These are phyloP conservation scores for Cadophora luteo-olivacea DNA, from an alignment of 2,329 filamentous ascomycete species.

Conservation along the genomic window DNA sequence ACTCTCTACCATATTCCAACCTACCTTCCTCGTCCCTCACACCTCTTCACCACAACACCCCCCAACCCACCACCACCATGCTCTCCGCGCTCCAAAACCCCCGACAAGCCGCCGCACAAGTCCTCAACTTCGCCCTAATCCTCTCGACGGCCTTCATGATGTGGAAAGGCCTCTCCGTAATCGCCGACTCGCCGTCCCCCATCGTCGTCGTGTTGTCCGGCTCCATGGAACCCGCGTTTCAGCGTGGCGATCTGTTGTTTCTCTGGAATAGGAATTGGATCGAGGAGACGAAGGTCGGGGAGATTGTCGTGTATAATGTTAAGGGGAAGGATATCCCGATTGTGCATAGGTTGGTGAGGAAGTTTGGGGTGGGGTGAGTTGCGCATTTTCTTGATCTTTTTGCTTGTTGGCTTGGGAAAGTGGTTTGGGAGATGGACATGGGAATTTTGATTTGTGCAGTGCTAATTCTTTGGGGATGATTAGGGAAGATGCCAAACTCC, in stretches of 20 bases:
- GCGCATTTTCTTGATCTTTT: slow-evolving; percentile 5
- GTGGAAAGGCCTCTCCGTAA: slow-evolving; percentile 73
- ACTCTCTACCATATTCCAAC: neutral
- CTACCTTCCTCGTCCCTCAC: neutral
- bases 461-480: slow-evolving; percentile 20
- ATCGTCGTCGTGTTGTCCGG: slow-evolving; percentile 68
- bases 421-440: too few relatives aligned
- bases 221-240: slow-evolving; percentile 67
- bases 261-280: slow-evolving; percentile 62
- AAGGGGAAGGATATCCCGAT: slow-evolving; percentile 94
- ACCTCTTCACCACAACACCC: neutral
- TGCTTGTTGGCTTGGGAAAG: neutral
- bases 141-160: slow-evolving; percentile 78
- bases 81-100: slow-evolving; percentile 64
- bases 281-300: slow-evolving; percentile 69
- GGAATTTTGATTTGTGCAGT: too few relatives aligned
- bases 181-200: slow-evolving; percentile 63
- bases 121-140: slow-evolving; percentile 76
- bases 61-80: slow-evolving; percentile 49
- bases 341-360: slow-evolving; percentile 88
- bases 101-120: slow-evolving; percentile 69
- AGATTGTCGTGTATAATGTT: slow-evolving; percentile 79
- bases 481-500: slow-evolving; percentile 69
- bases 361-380: slow-evolving; percentile 65
- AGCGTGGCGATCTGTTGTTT: slow-evolving; percentile 64